phyloP scores from a whole-genome alignment of 2,329 filamentous ascomycete species.

The Cadophora gregata region DNA sequence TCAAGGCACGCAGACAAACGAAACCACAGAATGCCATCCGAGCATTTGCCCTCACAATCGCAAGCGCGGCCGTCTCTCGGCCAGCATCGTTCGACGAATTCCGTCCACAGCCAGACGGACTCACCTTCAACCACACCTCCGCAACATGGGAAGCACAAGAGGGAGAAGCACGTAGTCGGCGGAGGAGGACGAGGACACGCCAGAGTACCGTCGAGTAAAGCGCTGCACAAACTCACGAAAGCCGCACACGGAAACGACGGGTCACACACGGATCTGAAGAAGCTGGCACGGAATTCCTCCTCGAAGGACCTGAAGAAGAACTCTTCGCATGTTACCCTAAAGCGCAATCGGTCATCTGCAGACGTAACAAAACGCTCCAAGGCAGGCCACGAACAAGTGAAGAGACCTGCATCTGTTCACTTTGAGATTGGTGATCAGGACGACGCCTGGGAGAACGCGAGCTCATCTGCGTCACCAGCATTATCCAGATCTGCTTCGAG shows the following conservation, averaged over 20 bases:
- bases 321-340: constrained; percentile 59
- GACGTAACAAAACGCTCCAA: constrained; percentile 59
- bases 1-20: constrained; percentile 33
- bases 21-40: constrained; percentile 38
- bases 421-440: constrained; percentile 64
- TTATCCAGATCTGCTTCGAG: constrained; percentile 53
- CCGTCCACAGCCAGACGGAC: constrained; percentile 35
- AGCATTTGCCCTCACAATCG: constrained; percentile 32
- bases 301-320: constrained; percentile 55
- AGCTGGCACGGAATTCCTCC: constrained; percentile 38
- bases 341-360: constrained; percentile 65
- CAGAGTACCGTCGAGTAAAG: constrained; percentile 42
- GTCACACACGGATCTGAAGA: constrained; percentile 41
- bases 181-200: constrained; percentile 36
- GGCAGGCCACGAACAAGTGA: constrained; percentile 57
- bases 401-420: constrained; percentile 62
- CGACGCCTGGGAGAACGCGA: constrained; percentile 73
- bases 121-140: constrained; percentile 39
- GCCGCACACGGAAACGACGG: constrained; percentile 36
- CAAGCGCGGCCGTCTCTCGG: constrained; percentile 33
- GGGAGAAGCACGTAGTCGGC: constrained; percentile 42
- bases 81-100: constrained; percentile 37
- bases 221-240: constrained; percentile 40
- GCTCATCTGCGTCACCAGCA: constrained; percentile 66
- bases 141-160: constrained; percentile 39